Base-by-base conservation (phyloP, 2,329 filamentous ascomycete species). In the Penicillium sp. region DNA sequence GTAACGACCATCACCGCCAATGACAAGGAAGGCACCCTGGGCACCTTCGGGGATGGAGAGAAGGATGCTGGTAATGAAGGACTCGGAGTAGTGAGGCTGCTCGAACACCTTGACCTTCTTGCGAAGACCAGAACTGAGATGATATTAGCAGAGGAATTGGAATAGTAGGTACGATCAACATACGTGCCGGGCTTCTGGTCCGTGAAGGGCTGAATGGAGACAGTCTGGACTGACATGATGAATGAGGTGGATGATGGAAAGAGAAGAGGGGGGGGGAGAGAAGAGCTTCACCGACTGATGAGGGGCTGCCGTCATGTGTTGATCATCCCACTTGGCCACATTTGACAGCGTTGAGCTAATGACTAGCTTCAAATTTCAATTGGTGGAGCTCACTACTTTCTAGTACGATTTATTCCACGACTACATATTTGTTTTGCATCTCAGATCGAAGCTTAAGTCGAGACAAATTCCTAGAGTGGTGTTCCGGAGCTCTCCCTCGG, bases 111-210 rank as follows among this genome's bases (percentile, higher is more conserved):
- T 91, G 79, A 97, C 94, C 85, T 95, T 97, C 80, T 99, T 99
- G 61, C 94, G 91, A 75, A 99, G 90, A 75, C 94, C 94, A 63
- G 94, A 99, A 65, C 93, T 97, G 68, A 57, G 26, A 43, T 43
- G 16, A 57, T 57, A 57, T 57, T 60, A 62, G 64, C 42, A 33
- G 47, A 34, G 18, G 38, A 28, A 43, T 46, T 39, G 16, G 42
- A 39, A 43, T 46, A 45, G 45, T 36, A 31, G 39, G 31, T 50
- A 33, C 29, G 12, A 42, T 16, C 2, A 28, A 91, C 93, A 77
- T 85, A 96, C 93, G 93, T 97, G 84, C 93, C 93, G 61, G 93
- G 91, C 83, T 99, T 99, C 84, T 99, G 94, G 83, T 97, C 94
- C 60, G 87, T 82, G 76, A 94, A 96, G 55, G 92, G 85, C 74